These are phyloP conservation scores for Datura wrightii DNA, from an alignment of 257 asterid species.

Conservation along the genomic window DNA sequence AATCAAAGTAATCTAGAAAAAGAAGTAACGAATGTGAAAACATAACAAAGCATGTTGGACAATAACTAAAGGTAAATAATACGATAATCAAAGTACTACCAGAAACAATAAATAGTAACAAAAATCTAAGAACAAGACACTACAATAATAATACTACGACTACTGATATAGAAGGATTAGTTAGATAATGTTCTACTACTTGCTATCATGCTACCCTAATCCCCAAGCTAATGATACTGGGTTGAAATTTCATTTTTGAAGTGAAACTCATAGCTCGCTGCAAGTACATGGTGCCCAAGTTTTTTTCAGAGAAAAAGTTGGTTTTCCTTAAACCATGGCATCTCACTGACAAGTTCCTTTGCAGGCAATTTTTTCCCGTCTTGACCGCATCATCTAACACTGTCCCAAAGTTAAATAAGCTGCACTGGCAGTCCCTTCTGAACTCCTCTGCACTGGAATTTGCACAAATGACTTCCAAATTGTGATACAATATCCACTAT, in stretches of 20 bases:
- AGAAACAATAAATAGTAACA: too few species aligned
- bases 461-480: conserved; percentile 89
- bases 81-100: too few species aligned
- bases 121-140: too few species aligned
- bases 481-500: conserved; percentile 91
- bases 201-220: too few species aligned
- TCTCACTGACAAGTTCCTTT: not conserved
- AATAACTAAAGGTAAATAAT: too few species aligned
- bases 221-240: not conserved
- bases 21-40: too few species aligned
- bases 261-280: not conserved
- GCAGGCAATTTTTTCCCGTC: not conserved
- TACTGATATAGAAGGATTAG: too few species aligned
- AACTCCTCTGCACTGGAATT: conserved; percentile 70
- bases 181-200: too few species aligned
- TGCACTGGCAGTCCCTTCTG: conserved; percentile 36
- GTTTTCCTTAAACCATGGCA: not conserved
- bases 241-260: not conserved
- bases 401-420: not conserved
- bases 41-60: too few species aligned
- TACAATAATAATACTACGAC: too few species aligned
- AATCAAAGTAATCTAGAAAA: too few species aligned
- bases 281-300: not conserved
- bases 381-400: not conserved
- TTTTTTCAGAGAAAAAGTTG: not conserved